phyloP scores from a whole-genome alignment of 257 asterid genomes.

The Thymus quinquecostatus region DNA sequence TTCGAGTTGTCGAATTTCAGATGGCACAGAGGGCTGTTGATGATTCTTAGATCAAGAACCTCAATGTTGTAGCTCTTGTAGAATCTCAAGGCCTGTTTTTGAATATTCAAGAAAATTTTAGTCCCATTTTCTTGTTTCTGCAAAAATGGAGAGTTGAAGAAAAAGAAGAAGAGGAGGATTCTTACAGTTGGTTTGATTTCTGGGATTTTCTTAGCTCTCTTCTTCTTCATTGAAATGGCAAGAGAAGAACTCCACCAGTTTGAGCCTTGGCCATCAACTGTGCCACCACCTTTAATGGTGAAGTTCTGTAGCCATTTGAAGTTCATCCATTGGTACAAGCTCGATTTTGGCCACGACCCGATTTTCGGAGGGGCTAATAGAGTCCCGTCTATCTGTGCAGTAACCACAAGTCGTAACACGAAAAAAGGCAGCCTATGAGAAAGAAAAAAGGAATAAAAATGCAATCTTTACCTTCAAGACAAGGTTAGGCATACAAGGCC shows the following conservation, averaged over 20 bases:
- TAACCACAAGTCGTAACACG: background rate
- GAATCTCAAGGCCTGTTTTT: slow-evolving; percentile 76
- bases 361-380: slow-evolving; percentile 64
- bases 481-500: slow-evolving; percentile 77
- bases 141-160: background rate
- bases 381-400: slow-evolving; percentile 67
- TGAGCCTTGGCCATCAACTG: slow-evolving; percentile 79
- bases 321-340: slow-evolving; percentile 77
- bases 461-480: slow-evolving; percentile 54
- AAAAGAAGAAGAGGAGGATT: background rate
- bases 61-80: slow-evolving; percentile 56
- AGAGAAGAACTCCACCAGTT: slow-evolving; percentile 71
- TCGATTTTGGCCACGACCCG: slow-evolving; percentile 67
- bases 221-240: slow-evolving; percentile 38
- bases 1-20: slow-evolving; percentile 72
- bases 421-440: background rate
- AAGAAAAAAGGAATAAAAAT: background rate
- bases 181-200: slow-evolving; percentile 77
- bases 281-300: slow-evolving; percentile 76
- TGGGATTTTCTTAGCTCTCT: slow-evolving; percentile 42
- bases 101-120: background rate
- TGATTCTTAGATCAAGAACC: slow-evolving; percentile 54
- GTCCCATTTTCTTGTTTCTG: background rate
- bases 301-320: slow-evolving; percentile 75
- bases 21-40: slow-evolving; percentile 79